Percentiles rank a stretch among this genome's conserved stretches.
Conservation (phyloP, 768 basidiomycete genomes). For the Termitomyces sp. region DNA sequence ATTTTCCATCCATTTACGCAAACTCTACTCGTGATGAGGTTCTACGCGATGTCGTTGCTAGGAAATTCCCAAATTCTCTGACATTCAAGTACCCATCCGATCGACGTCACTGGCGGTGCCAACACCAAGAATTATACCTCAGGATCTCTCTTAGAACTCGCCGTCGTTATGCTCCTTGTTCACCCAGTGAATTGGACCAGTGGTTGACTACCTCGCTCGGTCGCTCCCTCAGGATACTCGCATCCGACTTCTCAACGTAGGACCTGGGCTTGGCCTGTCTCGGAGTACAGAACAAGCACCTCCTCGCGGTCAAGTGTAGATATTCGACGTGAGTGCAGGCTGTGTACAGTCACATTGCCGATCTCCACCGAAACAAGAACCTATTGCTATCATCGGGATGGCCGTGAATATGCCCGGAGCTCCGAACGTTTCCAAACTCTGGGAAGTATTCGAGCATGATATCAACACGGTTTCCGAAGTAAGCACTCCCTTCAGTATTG, state of each 20-base stretch:
- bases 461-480: constrained; percentile 55
- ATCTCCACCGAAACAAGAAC: constrained; percentile 29
- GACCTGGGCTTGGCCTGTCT: constrained; percentile 36
- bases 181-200: constrained; percentile 51
- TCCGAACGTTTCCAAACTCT: constrained; percentile 37
- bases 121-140: constrained; percentile 17
- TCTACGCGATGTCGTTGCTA: constrained; percentile 34
- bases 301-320: constrained; percentile 11
- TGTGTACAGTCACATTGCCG: background rate
- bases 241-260: constrained; percentile 42
- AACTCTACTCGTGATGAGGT: constrained; percentile 31
- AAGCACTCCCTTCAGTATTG: constrained; percentile 7
- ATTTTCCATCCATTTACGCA: constrained; percentile 37
- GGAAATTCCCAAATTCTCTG: constrained; percentile 39
- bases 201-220: constrained; percentile 24
- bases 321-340: constrained; percentile 18
- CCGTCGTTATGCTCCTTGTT: constrained; percentile 44
- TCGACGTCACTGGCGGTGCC: constrained; percentile 37
- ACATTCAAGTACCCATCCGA: constrained; percentile 43
- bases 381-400: constrained; percentile 72
- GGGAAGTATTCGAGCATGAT: constrained; percentile 54
- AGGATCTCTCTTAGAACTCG: constrained; percentile 31
- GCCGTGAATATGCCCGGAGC: constrained; percentile 58
- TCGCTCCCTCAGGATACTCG: constrained; percentile 14
- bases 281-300: constrained; percentile 32